phyloP scores from a whole-genome alignment of 345 rosid species.

The Barbarea vulgaris region DNA sequence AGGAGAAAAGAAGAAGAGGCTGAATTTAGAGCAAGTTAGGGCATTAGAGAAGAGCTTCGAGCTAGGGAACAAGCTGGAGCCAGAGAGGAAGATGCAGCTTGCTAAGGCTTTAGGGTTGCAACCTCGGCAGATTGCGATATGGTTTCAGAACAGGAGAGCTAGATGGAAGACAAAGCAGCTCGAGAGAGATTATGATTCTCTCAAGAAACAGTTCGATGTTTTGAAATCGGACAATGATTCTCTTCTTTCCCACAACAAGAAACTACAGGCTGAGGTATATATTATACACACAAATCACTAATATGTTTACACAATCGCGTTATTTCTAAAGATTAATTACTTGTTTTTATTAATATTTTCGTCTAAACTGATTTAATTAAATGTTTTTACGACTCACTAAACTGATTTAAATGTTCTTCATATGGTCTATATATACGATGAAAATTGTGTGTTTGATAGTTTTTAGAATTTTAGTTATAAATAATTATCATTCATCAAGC shows the following conservation, averaged over 20 bases:
- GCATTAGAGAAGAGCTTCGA: slow-evolving; percentile 79
- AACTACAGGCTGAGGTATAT: slow-evolving; percentile 66
- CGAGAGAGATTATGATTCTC: slow-evolving; percentile 66
- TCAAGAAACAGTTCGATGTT: slow-evolving; percentile 65
- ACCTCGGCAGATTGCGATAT: slow-evolving; percentile 73
- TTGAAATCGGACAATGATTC: slow-evolving; percentile 69
- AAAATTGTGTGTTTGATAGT: neutral
- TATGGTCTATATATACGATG: neutral
- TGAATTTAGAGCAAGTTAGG: slow-evolving; percentile 71
- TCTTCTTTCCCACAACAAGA: slow-evolving; percentile 65
- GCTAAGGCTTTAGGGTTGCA: slow-evolving; percentile 69
- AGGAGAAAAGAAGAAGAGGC: slow-evolving; percentile 83
- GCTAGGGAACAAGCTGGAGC: slow-evolving; percentile 77
- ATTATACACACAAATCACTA: slow-evolving; percentile 1
- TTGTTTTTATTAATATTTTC: neutral
- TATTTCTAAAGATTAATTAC: neutral
- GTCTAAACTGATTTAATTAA: neutral
- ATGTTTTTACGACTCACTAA: neutral
- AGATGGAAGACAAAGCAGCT: slow-evolving; percentile 83
- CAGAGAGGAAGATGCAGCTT: slow-evolving; percentile 72
- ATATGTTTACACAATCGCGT: neutral
- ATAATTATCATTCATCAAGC: slow-evolving; percentile 4
- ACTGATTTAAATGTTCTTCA: slow-evolving; percentile 3
- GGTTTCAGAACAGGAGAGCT: slow-evolving; percentile 82
- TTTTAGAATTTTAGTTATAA: neutral